Conservation (phyloP, 345 rosid genomes). For the Eucalyptus melliodora region DNA sequence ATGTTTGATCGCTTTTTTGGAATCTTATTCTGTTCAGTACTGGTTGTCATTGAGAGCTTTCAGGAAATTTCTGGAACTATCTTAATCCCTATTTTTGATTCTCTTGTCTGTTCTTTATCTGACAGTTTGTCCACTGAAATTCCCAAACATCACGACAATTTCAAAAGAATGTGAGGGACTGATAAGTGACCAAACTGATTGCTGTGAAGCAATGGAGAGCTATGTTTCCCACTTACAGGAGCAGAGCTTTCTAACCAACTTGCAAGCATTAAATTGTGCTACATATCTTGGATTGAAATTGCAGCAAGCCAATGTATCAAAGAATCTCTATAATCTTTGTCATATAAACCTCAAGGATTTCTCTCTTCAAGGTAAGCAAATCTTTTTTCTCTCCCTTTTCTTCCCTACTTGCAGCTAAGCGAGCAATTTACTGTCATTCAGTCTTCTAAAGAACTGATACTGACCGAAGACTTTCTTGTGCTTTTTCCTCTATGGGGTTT, state of each 20-base stretch:
- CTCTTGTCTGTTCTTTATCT: background rate
- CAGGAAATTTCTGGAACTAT: background rate
- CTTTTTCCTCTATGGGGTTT: slow-evolving; percentile 5
- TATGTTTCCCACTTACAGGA: slow-evolving; percentile 43
- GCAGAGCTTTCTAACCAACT: slow-evolving; percentile 48
- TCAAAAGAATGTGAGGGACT: slow-evolving; percentile 16
- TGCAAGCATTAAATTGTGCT: slow-evolving; percentile 56
- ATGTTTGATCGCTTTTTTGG: background rate
- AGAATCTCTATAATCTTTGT: slow-evolving; percentile 39
- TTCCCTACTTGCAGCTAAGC: background rate
- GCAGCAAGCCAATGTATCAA: slow-evolving; percentile 26
- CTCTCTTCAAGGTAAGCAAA: slow-evolving; percentile 43
- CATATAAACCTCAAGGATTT: slow-evolving; percentile 50
- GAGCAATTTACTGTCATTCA: background rate
- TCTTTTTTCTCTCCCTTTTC: background rate
- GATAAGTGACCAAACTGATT: slow-evolving; percentile 15
- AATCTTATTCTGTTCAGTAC: background rate
- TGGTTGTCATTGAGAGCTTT: background rate
- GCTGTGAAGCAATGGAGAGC: slow-evolving; percentile 36
- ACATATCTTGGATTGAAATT: slow-evolving; percentile 33
- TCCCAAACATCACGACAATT: slow-evolving; percentile 18
- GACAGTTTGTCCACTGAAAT: slow-evolving; percentile 44
- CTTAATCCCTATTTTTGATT: background rate
- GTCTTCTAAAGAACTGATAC: background rate
- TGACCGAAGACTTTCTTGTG: background rate